Percentiles rank a stretch among this genome's conserved stretches.
phyloP scores from a whole-genome alignment of 768 basidiomycete genomes.

The Sporobolomyces pararoseus region DNA sequence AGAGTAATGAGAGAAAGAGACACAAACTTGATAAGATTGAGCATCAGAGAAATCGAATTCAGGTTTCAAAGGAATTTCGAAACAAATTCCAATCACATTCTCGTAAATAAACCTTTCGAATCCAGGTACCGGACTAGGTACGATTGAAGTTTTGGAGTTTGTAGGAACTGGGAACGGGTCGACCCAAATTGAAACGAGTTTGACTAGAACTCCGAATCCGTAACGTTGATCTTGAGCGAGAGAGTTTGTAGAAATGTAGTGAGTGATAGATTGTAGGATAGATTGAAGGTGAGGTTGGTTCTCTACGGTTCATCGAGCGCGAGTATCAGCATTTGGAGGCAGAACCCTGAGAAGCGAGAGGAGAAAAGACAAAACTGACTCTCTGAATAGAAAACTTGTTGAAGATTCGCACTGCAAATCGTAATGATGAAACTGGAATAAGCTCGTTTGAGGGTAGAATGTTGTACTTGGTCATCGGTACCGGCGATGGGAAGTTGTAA shows the following conservation, averaged over 20 bases:
- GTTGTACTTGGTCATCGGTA: conserved; percentile 78
- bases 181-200: conserved; percentile 51
- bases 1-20: conserved; percentile 4
- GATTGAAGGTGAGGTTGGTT: conserved; percentile 64
- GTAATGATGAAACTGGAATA: conserved; percentile 78
- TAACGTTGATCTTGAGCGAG: conserved; percentile 73
- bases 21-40: conserved; percentile 71
- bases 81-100: conserved; percentile 72
- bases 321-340: conserved; percentile 15
- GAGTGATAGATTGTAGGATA: conserved; percentile 69
- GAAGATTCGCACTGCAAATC: conserved; percentile 74
- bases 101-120: conserved; percentile 92
- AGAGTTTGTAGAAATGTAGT: conserved; percentile 67
- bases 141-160: background rate
- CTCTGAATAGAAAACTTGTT: conserved; percentile 79
- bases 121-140: conserved; percentile 61
- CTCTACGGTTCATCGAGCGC: too few species aligned
- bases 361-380: conserved; percentile 55
- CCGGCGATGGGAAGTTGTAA: conserved; percentile 75
- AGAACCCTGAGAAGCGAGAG: conserved; percentile 41
- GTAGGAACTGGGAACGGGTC: conserved; percentile 52
- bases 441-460: conserved; percentile 77
- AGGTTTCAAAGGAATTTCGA: conserved; percentile 71
- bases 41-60: conserved; percentile 86
- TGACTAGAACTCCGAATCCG: conserved; percentile 69